A percentile compares a stretch with the other conserved stretches of the same genome.
phyloP scores from a whole-genome alignment of 2,329 filamentous ascomycete genomes.

The Parasarocladium wereldwijsianum region DNA sequence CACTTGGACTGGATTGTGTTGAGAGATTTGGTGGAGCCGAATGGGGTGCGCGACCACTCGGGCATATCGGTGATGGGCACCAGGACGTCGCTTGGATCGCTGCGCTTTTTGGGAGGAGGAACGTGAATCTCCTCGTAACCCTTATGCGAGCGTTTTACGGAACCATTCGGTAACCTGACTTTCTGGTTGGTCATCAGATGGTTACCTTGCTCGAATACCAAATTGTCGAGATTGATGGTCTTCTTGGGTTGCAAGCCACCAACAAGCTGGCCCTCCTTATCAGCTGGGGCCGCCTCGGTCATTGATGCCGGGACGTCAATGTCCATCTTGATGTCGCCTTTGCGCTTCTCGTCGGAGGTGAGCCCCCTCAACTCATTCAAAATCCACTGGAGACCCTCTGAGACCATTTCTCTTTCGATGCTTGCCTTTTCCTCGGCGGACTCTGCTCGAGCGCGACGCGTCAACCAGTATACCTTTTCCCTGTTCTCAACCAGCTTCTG shows the following conservation, averaged over 20 bases:
- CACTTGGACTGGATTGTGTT: constrained; percentile 96
- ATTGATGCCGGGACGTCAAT: constrained; percentile 58
- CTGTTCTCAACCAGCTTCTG: constrained; percentile 82
- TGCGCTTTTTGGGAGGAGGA: constrained; percentile 77
- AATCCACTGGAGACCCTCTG: constrained; percentile 73
- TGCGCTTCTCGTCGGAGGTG: constrained; percentile 43
- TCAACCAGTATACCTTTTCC: constrained; percentile 93
- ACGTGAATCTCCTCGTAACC: constrained; percentile 98
- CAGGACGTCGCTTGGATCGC: constrained; percentile 63
- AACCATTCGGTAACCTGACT: constrained; percentile 84
- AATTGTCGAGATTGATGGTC: constrained; percentile 85
- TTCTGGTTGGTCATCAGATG: constrained; percentile 99
- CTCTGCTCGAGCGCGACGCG: constrained; percentile 68
- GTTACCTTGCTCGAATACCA: constrained; percentile 95
- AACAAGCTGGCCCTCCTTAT: constrained; percentile 55
- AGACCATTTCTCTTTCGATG: constrained; percentile 82
- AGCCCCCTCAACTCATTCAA: constrained; percentile 72
- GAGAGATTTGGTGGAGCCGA: constrained; percentile 71
- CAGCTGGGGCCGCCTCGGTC: constrained; percentile 30
- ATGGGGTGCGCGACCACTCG: constrained; percentile 79
- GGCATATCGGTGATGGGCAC: constrained; percentile 80
- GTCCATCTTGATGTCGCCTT: constrained; percentile 90
- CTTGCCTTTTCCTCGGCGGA: constrained; percentile 60
- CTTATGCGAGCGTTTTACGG: constrained; percentile 90
- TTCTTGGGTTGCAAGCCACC: constrained; percentile 78